phyloP scores from a whole-genome alignment of 768 basidiomycete genomes.

The Tremella fuciformis region DNA sequence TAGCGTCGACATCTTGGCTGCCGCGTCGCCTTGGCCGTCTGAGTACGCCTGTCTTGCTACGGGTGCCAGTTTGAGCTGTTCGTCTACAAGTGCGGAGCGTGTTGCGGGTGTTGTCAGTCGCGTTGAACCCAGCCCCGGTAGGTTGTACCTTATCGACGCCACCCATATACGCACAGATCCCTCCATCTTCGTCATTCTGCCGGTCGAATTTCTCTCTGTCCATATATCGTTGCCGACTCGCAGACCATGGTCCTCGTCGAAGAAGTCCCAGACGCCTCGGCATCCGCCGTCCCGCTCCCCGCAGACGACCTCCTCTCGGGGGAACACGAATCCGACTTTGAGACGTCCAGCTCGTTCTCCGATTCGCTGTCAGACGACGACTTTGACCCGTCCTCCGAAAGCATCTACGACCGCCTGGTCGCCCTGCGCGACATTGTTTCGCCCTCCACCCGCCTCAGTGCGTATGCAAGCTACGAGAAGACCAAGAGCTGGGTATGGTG shows the following conservation, averaged over 20 bases:
- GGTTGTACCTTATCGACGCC: no score
- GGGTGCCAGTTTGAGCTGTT: no score
- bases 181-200: neutral
- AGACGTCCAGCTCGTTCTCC: conserved; percentile 56
- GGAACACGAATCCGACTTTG: conserved; percentile 62
- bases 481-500: conserved; percentile 66
- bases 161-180: neutral
- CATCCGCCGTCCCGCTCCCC: conserved; percentile 23
- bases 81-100: no score
- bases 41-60: no score
- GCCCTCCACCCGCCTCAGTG: conserved; percentile 75
- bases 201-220: conserved; percentile 4
- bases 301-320: conserved; percentile 46
- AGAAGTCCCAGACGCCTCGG: conserved; percentile 56
- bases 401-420: conserved; percentile 77
- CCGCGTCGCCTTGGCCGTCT: no score
- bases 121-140: no score
- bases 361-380: conserved; percentile 58
- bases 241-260: conserved; percentile 83
- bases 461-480: conserved; percentile 58
- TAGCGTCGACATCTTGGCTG: conserved; percentile 9
- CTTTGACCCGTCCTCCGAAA: conserved; percentile 64
- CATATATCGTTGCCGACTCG: neutral
- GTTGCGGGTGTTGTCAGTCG: no score
- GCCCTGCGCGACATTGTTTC: conserved; percentile 96